Base-by-base conservation (phyloP, 108 stramenopile genomes). In the Cyclotella kingstonii region DNA sequence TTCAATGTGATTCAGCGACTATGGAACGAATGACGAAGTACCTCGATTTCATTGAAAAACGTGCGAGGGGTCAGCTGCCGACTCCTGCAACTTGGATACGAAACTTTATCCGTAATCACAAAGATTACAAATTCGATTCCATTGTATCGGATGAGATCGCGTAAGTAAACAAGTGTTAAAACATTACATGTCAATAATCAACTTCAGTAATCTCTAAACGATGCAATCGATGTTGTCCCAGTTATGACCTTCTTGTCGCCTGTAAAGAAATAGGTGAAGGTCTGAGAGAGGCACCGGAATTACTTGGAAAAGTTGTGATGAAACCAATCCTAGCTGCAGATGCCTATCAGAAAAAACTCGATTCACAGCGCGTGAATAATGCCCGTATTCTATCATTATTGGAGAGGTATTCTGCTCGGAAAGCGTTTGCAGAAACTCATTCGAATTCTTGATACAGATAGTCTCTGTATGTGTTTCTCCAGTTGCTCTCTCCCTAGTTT, bases 1-100 rank as follows among this genome's bases (percentile, higher is more conserved):
- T 98, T 49, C 73, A 81, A 35, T 90, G 92, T 27, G 99, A 98
- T 57, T 58, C 76, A 10, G 58, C 81, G 7, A 95, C 95, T 0
- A 53, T 85, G 63, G 62, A 79, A 15, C 76, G 86, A 7, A 80
- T 99, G 26, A 71, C 77, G 5, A 48, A 26, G 27, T 99, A 95
- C 61, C 69, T 98, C 11, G 80, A 87, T 29, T 90, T 97, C 22
- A 84, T 98, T 46, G 81, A 86, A 43, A 78, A 81, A 36, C 80
- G 95, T 35, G 91, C 99, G 0, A 81, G 83, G 15, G 99, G 98
- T 45, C 90, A 97, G 64, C 74, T 98, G 15, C 44, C 89, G 10
- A 98, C 98, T 26, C 83, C 95, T 18, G 99, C 99, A 3, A 84
- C 94, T 4, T 99, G 96, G 96, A 89, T 97, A 19, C 77, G 99